A percentile compares a stretch with the other conserved stretches of the same genome.
Evolutionary conservation across 257 asterid species (phyloP).

Genomic region (Primulina eburnea): DNA sequence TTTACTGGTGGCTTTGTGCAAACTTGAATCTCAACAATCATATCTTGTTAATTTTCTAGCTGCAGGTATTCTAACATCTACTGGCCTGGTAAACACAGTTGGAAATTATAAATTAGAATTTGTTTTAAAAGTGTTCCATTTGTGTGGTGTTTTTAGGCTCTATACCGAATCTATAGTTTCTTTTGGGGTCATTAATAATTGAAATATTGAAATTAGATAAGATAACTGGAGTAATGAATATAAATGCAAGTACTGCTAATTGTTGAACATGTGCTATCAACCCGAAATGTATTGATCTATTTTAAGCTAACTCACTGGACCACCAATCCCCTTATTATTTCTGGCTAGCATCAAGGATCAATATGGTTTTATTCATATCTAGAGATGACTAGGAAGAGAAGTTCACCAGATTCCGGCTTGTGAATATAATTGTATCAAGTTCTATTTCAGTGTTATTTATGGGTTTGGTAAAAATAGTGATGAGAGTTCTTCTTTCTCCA

Average conservation of each 20-base stretch:
- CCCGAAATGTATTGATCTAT: neutral
- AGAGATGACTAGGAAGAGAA: slow-evolving; percentile 13
- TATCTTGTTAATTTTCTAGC: neutral
- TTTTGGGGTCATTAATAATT: neutral
- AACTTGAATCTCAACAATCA: neutral
- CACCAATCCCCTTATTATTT: slow-evolving; percentile 20
- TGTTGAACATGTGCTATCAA: slow-evolving; percentile 4
- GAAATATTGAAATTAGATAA: too few relatives aligned
- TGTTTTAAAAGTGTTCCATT: neutral
- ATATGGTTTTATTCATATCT: neutral
- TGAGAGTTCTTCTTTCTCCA: slow-evolving; percentile 78
- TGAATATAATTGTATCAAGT: slow-evolving; percentile 25
- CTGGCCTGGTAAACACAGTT: neutral
- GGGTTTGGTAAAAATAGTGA: slow-evolving; percentile 54
- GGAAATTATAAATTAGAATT: neutral
- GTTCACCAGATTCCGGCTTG: slow-evolving; percentile 14
- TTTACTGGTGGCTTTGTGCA: neutral
- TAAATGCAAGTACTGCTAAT: slow-evolving; percentile 1
- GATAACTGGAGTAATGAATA: neutral
- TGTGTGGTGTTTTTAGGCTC: neutral
- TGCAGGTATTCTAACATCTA: neutral
- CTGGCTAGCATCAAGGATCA: neutral
- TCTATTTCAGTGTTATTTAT: slow-evolving; percentile 28
- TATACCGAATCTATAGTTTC: neutral
- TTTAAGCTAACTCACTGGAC: neutral